Conservation (phyloP, 1,139 yeast species). For the Magnusiomyces sp. region DNA sequence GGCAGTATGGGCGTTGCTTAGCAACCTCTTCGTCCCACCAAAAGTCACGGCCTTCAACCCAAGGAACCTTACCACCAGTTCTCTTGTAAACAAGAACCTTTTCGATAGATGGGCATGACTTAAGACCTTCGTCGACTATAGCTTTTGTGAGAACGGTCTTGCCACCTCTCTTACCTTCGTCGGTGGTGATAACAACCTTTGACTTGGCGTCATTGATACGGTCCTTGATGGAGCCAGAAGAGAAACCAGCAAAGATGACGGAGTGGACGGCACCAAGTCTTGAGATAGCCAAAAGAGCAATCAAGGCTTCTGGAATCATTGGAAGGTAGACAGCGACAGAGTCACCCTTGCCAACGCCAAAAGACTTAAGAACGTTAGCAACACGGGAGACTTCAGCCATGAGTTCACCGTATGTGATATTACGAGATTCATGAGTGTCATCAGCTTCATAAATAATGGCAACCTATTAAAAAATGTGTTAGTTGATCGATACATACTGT, state of each 20-base stretch:
- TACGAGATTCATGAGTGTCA: conserved; percentile 57
- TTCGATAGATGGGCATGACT: conserved; percentile 56
- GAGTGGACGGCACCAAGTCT: conserved; percentile 80
- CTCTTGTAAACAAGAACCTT: conserved; percentile 66
- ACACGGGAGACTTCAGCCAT: conserved; percentile 60
- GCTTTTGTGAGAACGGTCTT: conserved; percentile 75
- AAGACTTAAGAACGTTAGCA: conserved; percentile 31
- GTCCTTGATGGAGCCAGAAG: conserved; percentile 66
- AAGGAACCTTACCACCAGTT: conserved; percentile 63
- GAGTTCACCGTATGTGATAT: conserved; percentile 62
- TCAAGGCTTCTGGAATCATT: conserved; percentile 76
- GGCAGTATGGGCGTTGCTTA: conserved; percentile 56
- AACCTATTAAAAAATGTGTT: not conserved
- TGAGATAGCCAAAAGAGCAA: conserved; percentile 62
- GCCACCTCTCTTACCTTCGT: conserved; percentile 77
- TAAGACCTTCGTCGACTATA: conserved; percentile 73
- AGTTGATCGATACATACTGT: no score
- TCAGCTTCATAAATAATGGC: conserved; percentile 60
- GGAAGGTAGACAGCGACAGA: conserved; percentile 81
- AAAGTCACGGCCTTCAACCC: conserved; percentile 53
- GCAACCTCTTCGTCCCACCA: conserved; percentile 76
- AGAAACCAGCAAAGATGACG: conserved; percentile 78
- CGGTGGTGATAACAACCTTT: conserved; percentile 65
- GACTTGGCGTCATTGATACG: conserved; percentile 73
- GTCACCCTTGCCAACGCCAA: conserved; percentile 74